A percentile compares a stretch with the other conserved stretches of the same genome.
Evolutionary conservation across 257 asterid species (phyloP).

Genomic region (Rhazya stricta): DNA sequence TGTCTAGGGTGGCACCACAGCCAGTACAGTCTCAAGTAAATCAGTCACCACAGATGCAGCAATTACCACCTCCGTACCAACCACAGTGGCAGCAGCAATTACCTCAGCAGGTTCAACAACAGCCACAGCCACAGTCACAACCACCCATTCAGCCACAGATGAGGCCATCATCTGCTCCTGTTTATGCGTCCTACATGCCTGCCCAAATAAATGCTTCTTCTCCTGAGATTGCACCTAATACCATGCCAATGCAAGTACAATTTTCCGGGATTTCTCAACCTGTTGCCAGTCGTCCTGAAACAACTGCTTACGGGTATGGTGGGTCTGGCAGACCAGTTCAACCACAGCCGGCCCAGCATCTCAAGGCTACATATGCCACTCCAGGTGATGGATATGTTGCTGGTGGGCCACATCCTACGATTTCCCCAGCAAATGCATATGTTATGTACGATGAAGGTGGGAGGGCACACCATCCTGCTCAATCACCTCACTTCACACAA

Average conservation of each 20-base stretch:
- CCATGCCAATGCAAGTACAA: constrained; percentile 64
- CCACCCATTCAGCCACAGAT: constrained; percentile 57
- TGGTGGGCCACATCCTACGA: constrained; percentile 58
- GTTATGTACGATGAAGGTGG: constrained; percentile 66
- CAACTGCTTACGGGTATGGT: constrained; percentile 54
- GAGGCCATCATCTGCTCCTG: constrained; percentile 57
- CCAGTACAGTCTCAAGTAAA: constrained; percentile 58
- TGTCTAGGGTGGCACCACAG: constrained; percentile 46
- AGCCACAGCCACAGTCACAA: constrained; percentile 43
- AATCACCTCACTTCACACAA: constrained; percentile 67
- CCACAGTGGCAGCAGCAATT: constrained; percentile 75
- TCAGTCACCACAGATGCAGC: constrained; percentile 51
- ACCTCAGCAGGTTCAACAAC: constrained; percentile 42
- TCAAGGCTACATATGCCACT: constrained; percentile 46
- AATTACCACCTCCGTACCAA: constrained; percentile 44
- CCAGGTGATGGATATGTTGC: constrained; percentile 60
- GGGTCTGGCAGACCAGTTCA: constrained; percentile 57
- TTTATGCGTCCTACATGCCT: constrained; percentile 52
- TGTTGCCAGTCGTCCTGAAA: constrained; percentile 44
- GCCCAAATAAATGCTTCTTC: constrained; percentile 56
- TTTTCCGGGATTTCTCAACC: constrained; percentile 49
- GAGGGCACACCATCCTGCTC: constrained; percentile 53
- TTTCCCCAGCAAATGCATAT: constrained; percentile 56
- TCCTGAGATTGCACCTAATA: constrained; percentile 56
- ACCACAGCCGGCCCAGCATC: constrained; percentile 53